These are phyloP conservation scores for Penicillium odoratum DNA, from an alignment of 495 filamentous ascomycete species.

Conservation along the genomic window DNA sequence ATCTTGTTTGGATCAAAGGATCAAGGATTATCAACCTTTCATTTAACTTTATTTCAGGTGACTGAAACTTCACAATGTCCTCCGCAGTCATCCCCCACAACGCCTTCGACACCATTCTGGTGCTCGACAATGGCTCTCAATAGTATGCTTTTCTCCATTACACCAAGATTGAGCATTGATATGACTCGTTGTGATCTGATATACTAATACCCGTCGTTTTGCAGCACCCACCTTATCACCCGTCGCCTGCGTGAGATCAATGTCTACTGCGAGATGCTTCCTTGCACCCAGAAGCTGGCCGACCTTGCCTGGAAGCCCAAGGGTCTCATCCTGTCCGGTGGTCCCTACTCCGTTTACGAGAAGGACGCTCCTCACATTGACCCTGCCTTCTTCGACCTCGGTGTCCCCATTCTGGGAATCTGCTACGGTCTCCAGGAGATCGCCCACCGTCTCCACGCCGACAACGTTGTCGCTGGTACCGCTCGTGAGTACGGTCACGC, in stretches of 20 bases:
- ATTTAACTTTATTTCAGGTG: neutral
- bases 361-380: slow-evolving; percentile 27
- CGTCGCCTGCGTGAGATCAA: slow-evolving; percentile 76
- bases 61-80: neutral
- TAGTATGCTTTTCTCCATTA: slow-evolving; percentile 31
- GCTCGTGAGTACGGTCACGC: slow-evolving; percentile 30
- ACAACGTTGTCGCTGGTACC: slow-evolving; percentile 22
- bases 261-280: slow-evolving; percentile 90
- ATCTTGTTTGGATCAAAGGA: neutral
- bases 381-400: slow-evolving; percentile 26
- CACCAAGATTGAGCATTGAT: slow-evolving; percentile 35
- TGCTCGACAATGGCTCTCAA: slow-evolving; percentile 64
- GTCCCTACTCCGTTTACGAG: slow-evolving; percentile 27
- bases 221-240: slow-evolving; percentile 66
- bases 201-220: neutral
- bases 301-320: slow-evolving; percentile 80
- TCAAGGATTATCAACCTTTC: neutral
- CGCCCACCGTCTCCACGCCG: slow-evolving; percentile 19
- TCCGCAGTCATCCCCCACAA: slow-evolving; percentile 45
- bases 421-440: slow-evolving; percentile 29
- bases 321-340: slow-evolving; percentile 26
- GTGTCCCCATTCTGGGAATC: slow-evolving; percentile 25
- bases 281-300: slow-evolving; percentile 81
- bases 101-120: slow-evolving; percentile 64
- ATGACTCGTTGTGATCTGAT: slow-evolving; percentile 28